A percentile compares a stretch with the other conserved stretches of the same genome.
These are phyloP conservation scores for Selenicereus undatus DNA, from an alignment of 148 eudicot genomes.

Conservation along the genomic window DNA sequence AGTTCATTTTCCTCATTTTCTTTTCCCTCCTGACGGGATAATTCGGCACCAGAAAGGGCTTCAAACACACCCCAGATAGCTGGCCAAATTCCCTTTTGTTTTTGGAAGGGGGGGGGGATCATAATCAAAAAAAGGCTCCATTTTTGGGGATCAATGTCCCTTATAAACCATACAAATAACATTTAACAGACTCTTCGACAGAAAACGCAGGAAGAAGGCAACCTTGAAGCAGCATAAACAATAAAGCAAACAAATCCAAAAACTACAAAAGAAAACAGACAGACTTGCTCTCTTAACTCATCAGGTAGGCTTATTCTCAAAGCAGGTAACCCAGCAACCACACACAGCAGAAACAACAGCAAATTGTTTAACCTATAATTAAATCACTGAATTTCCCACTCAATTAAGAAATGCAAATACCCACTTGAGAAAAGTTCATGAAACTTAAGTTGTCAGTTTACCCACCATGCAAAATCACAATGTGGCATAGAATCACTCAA, in stretches of 20 bases:
- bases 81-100: neutral
- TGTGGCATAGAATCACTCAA: neutral
- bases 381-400: neutral
- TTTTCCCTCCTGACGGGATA: neutral
- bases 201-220: neutral
- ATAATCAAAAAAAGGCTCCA: neutral
- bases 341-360: neutral
- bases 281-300: neutral
- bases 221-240: neutral
- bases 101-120: neutral
- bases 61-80: neutral
- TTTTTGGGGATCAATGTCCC: neutral
- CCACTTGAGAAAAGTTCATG: neutral
- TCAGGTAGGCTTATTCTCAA: neutral
- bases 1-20: neutral
- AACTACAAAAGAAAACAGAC: neutral
- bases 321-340: neutral
- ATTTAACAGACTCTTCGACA: neutral
- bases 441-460: neutral
- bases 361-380: neutral
- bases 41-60: neutral
- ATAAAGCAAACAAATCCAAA: neutral
- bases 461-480: constrained; percentile 14
- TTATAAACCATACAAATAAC: neutral
- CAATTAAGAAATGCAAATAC: neutral